These are phyloP conservation scores for Aspergillus eucalypticola DNA, from an alignment of 2,329 filamentous ascomycete genomes.

Conservation along the genomic window DNA sequence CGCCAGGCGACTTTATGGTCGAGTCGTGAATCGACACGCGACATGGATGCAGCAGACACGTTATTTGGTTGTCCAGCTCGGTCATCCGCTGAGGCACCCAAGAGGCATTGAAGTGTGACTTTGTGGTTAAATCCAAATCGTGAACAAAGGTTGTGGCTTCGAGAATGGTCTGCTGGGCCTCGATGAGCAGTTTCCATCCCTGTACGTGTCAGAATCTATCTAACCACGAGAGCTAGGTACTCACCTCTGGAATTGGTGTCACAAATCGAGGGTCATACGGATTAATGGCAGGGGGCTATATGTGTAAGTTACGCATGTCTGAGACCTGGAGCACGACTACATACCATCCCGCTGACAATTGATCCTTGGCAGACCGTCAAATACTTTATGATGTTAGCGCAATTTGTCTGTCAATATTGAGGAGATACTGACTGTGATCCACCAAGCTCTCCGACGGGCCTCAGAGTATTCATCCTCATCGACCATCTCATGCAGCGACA, in stretches of 20 bases:
- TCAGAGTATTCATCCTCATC: slow-evolving; percentile 26
- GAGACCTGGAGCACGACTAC: slow-evolving; percentile 7
- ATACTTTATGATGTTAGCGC: slow-evolving; percentile 36
- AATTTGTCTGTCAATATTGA: no score
- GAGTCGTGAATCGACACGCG: background rate
- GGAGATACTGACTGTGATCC: slow-evolving; percentile 28
- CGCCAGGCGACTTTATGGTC: background rate
- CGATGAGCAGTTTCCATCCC: slow-evolving; percentile 30
- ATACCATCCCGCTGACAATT: slow-evolving; percentile 54
- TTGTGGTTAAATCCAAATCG: slow-evolving; percentile 20
- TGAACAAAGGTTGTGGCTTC: slow-evolving; percentile 24
- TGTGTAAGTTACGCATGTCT: slow-evolving; percentile 1
- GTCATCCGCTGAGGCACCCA: slow-evolving; percentile 23
- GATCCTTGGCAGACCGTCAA: slow-evolving; percentile 54
- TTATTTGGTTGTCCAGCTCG: slow-evolving; percentile 23
- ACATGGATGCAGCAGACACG: slow-evolving; percentile 16
- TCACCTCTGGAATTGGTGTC: slow-evolving; percentile 22
- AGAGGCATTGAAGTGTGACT: slow-evolving; percentile 11
- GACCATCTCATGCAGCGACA: slow-evolving; percentile 27
- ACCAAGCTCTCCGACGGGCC: slow-evolving; percentile 29
- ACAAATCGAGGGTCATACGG: slow-evolving; percentile 28
- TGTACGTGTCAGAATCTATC: background rate
- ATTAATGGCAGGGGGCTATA: slow-evolving; percentile 18
- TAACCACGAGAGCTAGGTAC: background rate
- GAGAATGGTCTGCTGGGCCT: slow-evolving; percentile 28